Base-by-base conservation (phyloP, 1,284 basidiomycete species). In the Hypsizygus ulmarius region DNA sequence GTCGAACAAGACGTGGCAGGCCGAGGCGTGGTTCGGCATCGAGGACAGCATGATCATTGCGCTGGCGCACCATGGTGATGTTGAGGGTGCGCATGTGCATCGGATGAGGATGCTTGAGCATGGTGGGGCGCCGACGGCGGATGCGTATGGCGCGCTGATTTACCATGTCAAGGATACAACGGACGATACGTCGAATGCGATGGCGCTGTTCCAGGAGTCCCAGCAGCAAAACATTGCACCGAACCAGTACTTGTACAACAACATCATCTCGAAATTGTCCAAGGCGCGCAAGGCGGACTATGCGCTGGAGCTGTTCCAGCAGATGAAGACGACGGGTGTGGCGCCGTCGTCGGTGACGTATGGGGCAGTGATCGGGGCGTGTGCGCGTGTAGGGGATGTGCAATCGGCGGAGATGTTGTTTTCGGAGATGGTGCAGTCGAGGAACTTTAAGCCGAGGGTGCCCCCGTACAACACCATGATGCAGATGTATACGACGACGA, bases 401-500 rank as follows among this genome's bases (percentile, higher is more conserved):
- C 72, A 77, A 14, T 84, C 85, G 0, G 97, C 97, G 1, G 90
- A 91, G 63, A 73, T 74, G 10, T 70, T 98, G 43, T 98, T 97
- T 69, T 66, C 74, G 45, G 93, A 96, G 70, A 99, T 99, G 96
- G 67, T 75, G 6, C 56, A 66, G 34, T 78, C 85, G 56, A 75
- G 70, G 21, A 84, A 84, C 57, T 98, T 94, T 77, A 87, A 78
- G 69, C 86, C 95, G 6, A 79, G 94, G 5, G 86, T 97, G 1
- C 96, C 97, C 16, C 96, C 96, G 4, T 93, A 83, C 75, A 99
- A 97, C 71, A 97, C 91, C 32, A 97, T 99, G 95, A 97, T 99
- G 81, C 97, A 99, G 68, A 81, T 96, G 63, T 97, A 93, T 71
- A 87, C 90, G 40, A 84, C 89, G 53, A 96, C 89, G 18, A 89